Evolutionary conservation across 208 protist species (phyloP), one percentile per base, ranked within the genome.

Genomic region (Crithidia fasciculata): DNA sequence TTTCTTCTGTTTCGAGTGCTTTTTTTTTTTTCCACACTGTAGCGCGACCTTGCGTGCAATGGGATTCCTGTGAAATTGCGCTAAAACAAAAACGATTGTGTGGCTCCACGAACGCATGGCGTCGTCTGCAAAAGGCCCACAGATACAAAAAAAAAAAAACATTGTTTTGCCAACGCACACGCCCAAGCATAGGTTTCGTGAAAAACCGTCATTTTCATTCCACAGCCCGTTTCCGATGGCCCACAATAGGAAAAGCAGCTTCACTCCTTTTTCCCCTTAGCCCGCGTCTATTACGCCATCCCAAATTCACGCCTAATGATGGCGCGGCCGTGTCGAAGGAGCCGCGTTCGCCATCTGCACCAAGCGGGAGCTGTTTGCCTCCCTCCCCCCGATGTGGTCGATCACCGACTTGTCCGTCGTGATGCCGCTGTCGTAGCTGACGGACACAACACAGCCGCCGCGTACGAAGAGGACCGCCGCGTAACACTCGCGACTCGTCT

Each of bases 381-480:
- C 76, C 0, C 76, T 57, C 2, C 81, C 82, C 8, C 76, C 81
- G 16, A 93, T 64, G 8, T 73, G 74, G n/a, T 95, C 87, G 2
- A 94, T 69, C 8, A 96, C 85, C 0, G 69, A 74, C 52, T 80
- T 86, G 53, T 95, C 87, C 40, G 85, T 89, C 13, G 86, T 88
- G 39, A 96, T 67, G 43, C 85, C 79, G 61, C 76, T 88, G 53
- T 84, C 84, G 81, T 92, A 88, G 8, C 81, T 62, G 16, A 96
- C 73, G 5, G 81, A 68, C 16, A 86, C 60, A 39, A 96, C 75
- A 59, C 81, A 88, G 74, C 76, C 73, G 9, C 88, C 90, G 4
- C 90, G 88, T 18, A 96, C 81, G 83, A 96, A 95, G 7, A 96
- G 41, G 3, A 94, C 86, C 3, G 76, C 74, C 9, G 78, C 64